Percentiles rank a stretch among this genome's conserved stretches.
These are phyloP conservation scores for Phaeosphaeria sp. DNA, from an alignment of 2,329 filamentous ascomycete species.

Conservation along the genomic window DNA sequence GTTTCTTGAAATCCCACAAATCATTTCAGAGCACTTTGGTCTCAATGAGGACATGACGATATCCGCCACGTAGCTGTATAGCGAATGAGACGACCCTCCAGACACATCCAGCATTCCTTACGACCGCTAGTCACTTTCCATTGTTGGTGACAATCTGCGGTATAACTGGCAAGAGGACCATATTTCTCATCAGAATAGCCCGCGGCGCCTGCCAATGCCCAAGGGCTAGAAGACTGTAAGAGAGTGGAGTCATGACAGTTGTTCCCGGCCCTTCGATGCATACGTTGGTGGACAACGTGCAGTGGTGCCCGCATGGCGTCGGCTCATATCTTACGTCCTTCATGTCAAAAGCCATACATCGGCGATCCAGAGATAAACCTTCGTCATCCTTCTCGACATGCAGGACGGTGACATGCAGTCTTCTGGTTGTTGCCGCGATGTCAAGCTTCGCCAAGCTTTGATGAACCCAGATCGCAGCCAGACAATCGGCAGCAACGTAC, in stretches of 20 bases:
- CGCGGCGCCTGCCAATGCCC: not conserved
- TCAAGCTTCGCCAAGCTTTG: slow-evolving; percentile 11
- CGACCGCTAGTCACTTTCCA: no score
- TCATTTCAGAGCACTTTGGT: no score
- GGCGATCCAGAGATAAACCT: not conserved
- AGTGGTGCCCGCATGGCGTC: not conserved
- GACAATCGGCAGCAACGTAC: not conserved
- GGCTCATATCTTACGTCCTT: not conserved
- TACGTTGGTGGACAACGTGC: no score
- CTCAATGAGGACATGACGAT: no score
- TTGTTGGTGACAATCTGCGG: not conserved
- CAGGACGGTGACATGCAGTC: not conserved
- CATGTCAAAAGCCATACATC: no score
- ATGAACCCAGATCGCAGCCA: not conserved
- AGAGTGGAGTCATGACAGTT: no score
- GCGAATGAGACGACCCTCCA: no score
- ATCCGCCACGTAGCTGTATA: no score
- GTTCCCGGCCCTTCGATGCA: not conserved
- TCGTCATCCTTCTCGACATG: not conserved
- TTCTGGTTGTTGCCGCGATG: not conserved
- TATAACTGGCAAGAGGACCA: not conserved
- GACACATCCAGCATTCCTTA: no score
- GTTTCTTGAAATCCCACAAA: no score
- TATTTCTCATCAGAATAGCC: not conserved
- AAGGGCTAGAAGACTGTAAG: no score